A percentile compares a stretch with the other conserved stretches of the same genome.
These are phyloP conservation scores for Podaxis sp. DNA, from an alignment of 768 basidiomycete genomes.

Conservation along the genomic window DNA sequence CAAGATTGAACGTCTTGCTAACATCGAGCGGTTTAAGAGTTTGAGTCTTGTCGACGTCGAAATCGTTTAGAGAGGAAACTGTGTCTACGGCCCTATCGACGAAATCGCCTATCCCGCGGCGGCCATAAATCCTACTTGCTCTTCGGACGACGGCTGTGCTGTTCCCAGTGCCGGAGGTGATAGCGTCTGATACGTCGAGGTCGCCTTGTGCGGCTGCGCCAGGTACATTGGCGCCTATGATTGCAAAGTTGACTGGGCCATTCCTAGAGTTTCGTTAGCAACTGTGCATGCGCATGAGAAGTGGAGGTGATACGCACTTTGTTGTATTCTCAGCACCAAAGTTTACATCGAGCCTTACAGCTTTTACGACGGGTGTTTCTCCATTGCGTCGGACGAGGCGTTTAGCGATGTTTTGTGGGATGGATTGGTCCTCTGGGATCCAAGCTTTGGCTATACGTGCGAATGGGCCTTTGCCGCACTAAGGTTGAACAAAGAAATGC, in stretches of 20 bases:
- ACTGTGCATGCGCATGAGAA: background rate
- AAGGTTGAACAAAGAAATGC: background rate
- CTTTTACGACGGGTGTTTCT: slow-evolving; percentile 16
- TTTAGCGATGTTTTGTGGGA: slow-evolving; percentile 16
- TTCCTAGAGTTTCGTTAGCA: background rate
- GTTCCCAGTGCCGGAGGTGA: background rate
- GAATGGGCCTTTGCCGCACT: slow-evolving; percentile 24
- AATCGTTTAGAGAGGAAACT: background rate
- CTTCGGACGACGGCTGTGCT: background rate
- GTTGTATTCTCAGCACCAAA: slow-evolving; percentile 18
- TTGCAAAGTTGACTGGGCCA: slow-evolving; percentile 13
- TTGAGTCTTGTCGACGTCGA: slow-evolving; percentile 29
- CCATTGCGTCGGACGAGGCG: slow-evolving; percentile 18
- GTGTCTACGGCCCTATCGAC: no score
- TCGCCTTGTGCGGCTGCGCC: slow-evolving; percentile 8
- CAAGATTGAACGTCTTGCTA: slow-evolving; percentile 29
- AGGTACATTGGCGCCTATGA: slow-evolving; percentile 17
- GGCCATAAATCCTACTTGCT: slow-evolving; percentile 21
- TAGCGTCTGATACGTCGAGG: background rate
- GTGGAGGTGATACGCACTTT: background rate
- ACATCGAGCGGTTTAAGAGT: slow-evolving; percentile 30
- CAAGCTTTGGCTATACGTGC: slow-evolving; percentile 20
- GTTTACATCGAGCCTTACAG: slow-evolving; percentile 19
- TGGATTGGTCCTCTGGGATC: slow-evolving; percentile 19
- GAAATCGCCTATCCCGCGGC: slow-evolving; percentile 4